These are phyloP conservation scores for Dendrobium huoshanense DNA, from an alignment of 106 monocot species.

Conservation along the genomic window DNA sequence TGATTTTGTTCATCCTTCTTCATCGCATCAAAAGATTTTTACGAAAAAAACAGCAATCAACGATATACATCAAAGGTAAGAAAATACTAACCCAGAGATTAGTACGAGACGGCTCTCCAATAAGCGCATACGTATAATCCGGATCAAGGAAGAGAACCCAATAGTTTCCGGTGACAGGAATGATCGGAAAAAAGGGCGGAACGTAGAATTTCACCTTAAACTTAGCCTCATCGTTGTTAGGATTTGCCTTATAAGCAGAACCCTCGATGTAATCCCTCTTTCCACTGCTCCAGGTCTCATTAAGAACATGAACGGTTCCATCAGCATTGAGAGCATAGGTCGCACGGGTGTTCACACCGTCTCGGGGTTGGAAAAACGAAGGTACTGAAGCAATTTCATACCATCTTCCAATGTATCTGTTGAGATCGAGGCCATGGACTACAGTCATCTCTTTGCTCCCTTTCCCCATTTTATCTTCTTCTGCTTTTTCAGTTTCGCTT, in stretches of 20 bases:
- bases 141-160: conserved; percentile 83
- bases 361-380: conserved; percentile 64
- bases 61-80: not conserved
- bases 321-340: conserved; percentile 69
- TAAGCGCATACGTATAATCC: conserved; percentile 59
- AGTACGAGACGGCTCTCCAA: conserved; percentile 67
- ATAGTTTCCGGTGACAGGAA: conserved; percentile 78
- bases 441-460: conserved; percentile 46
- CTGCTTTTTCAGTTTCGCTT: not conserved
- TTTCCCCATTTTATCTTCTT: conserved; percentile 3
- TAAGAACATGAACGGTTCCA: conserved; percentile 64
- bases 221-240: conserved; percentile 78
- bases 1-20: no score
- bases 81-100: conserved; percentile 67
- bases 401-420: conserved; percentile 92
- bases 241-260: conserved; percentile 61
- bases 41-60: not conserved
- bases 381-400: conserved; percentile 97
- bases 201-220: conserved; percentile 94
- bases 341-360: conserved; percentile 72
- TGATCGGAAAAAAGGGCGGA: conserved; percentile 81
- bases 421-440: conserved; percentile 57
- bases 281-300: conserved; percentile 90
- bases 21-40: no score
- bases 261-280: conserved; percentile 72